Conservation (phyloP, 2,329 filamentous ascomycete species). For the Aspergillus sp. region DNA sequence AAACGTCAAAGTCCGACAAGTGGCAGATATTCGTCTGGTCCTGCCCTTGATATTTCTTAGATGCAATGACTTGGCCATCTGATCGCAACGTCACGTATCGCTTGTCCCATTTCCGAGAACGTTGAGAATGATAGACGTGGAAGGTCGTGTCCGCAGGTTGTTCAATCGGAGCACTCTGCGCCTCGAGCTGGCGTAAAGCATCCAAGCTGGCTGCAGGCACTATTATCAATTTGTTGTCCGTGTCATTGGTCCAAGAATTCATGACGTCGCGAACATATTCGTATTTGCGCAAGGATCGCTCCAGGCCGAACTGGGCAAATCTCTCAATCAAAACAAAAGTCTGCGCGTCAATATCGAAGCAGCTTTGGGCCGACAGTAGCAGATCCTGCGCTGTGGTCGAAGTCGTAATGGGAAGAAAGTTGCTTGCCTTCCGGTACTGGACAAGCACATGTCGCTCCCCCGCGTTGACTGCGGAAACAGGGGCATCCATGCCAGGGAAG, state of each 20-base stretch:
- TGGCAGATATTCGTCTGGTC: conserved; percentile 69
- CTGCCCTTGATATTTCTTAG: conserved; percentile 67
- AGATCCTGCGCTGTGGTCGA: conserved; percentile 71
- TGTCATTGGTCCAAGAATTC: conserved; percentile 85
- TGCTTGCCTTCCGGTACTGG: conserved; percentile 61
- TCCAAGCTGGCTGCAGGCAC: conserved; percentile 52
- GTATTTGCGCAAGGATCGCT: conserved; percentile 75
- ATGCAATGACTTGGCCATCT: conserved; percentile 64
- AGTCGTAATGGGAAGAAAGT: conserved; percentile 64
- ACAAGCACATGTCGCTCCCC: conserved; percentile 69
- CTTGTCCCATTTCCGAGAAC: conserved; percentile 82
- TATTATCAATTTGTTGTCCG: conserved; percentile 67
- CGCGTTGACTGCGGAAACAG: conserved; percentile 71
- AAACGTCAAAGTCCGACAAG: conserved; percentile 87
- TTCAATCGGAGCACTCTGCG: conserved; percentile 56
- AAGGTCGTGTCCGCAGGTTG: conserved; percentile 62
- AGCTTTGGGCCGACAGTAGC: conserved; percentile 58
- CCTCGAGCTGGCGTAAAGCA: conserved; percentile 47
- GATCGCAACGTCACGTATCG: conserved; percentile 65
- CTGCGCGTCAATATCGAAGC: conserved; percentile 57
- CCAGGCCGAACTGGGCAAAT: conserved; percentile 68
- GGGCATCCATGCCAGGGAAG: conserved; percentile 62
- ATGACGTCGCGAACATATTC: conserved; percentile 80
- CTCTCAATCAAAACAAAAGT: conserved; percentile 69
- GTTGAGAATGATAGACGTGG: conserved; percentile 72